A percentile compares a stretch with the other conserved stretches of the same genome.
phyloP scores from a whole-genome alignment of 1,284 basidiomycete species.

The Neonothopanus nambi region DNA sequence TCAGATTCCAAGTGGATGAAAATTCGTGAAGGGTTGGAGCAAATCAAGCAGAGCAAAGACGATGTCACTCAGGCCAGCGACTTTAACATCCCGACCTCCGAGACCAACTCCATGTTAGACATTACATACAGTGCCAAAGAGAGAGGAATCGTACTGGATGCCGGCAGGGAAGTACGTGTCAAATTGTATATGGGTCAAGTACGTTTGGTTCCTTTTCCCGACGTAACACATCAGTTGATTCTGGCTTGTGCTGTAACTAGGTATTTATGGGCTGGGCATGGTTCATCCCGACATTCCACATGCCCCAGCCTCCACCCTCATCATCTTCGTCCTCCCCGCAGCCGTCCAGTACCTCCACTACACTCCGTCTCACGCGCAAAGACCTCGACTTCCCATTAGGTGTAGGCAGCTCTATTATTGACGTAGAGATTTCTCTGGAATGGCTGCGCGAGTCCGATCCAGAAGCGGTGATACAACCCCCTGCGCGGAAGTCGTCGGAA shows the following conservation, averaged over 20 bases:
- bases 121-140: conserved; percentile 30
- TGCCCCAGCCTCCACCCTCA: conserved; percentile 47
- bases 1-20: conserved; percentile 45
- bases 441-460: conserved; percentile 29
- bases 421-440: conserved; percentile 59
- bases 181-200: conserved; percentile 80
- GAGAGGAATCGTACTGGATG: conserved; percentile 62
- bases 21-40: conserved; percentile 37
- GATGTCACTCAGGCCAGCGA: conserved; percentile 11
- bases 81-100: conserved; percentile 35
- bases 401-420: conserved; percentile 63
- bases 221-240: neutral
- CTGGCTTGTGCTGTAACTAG: conserved; percentile 29
- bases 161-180: conserved; percentile 70
- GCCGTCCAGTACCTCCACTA: conserved; percentile 16
- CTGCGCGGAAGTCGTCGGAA: conserved; percentile 25
- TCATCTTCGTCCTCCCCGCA: conserved; percentile 15
- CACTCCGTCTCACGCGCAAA: conserved; percentile 47
- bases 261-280: conserved; percentile 82
- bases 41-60: conserved; percentile 19
- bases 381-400: conserved; percentile 80
- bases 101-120: conserved; percentile 45
- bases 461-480: conserved; percentile 28
- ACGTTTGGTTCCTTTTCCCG: conserved; percentile 18
- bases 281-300: conserved; percentile 82